Evolutionary conservation across 2,329 filamentous ascomycete species (phyloP).

Genomic region (Pyrenophora graminea): DNA sequence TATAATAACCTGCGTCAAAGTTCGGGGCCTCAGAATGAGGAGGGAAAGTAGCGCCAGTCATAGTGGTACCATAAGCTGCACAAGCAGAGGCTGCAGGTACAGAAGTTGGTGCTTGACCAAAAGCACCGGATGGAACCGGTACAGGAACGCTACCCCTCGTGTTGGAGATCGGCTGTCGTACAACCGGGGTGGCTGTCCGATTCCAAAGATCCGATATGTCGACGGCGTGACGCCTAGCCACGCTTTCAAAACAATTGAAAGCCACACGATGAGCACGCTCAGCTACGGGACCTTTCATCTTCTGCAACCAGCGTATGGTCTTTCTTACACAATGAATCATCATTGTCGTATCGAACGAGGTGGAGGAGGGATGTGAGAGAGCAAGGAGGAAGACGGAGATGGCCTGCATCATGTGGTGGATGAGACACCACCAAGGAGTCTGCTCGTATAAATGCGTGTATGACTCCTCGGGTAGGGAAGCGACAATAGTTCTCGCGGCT

Average conservation of each 20-base stretch:
- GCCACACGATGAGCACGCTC: conserved; percentile 29
- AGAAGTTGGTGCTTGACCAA: neutral
- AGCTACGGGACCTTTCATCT: conserved; percentile 39
- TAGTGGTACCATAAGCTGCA: conserved; percentile 4
- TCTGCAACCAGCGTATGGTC: conserved; percentile 40
- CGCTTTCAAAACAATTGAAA: conserved; percentile 21
- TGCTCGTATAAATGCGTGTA: conserved; percentile 38
- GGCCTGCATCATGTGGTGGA: conserved; percentile 49
- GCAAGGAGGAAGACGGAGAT: conserved; percentile 46
- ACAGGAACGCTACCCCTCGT: neutral
- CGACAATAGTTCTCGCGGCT: conserved; percentile 42
- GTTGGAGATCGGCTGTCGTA: neutral
- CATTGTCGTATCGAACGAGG: conserved; percentile 24
- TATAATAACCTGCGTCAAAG: conserved; percentile 7
- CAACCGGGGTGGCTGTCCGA: conserved; percentile 2
- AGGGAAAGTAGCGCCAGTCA: neutral
- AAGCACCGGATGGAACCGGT: neutral
- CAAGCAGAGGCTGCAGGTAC: neutral
- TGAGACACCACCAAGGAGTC: conserved; percentile 49
- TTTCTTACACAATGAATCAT: conserved; percentile 35
- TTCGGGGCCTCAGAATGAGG: neutral
- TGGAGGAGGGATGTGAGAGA: conserved; percentile 35
- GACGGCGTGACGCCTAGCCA: conserved; percentile 24
- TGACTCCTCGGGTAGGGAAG: conserved; percentile 43
- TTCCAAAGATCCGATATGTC: conserved; percentile 16